Evolutionary conservation across 2,329 filamentous ascomycete species (phyloP).

Genomic region (Cladosporium colombiae): DNA sequence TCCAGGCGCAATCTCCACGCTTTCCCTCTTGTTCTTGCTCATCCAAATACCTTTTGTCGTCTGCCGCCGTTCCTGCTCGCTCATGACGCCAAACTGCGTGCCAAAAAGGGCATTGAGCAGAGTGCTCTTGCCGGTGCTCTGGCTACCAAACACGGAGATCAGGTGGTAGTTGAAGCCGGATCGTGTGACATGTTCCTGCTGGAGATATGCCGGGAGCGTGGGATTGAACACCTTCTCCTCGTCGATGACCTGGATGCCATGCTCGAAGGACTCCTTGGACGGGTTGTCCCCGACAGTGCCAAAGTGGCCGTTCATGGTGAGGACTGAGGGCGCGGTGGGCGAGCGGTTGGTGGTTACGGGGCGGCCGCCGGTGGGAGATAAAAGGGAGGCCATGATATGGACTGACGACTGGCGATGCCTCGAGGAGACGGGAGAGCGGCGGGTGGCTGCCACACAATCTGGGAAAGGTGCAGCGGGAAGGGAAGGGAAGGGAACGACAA

Average conservation of each 20-base stretch:
- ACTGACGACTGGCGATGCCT: background rate
- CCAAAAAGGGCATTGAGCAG: slow-evolving; percentile 94
- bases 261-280: slow-evolving; percentile 72
- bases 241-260: slow-evolving; percentile 96
- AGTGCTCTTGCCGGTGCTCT: slow-evolving; percentile 98
- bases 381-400: slow-evolving; percentile 18
- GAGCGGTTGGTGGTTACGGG: slow-evolving; percentile 25
- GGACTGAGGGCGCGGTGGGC: slow-evolving; percentile 37
- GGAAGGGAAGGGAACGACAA: background rate
- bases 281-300: slow-evolving; percentile 67
- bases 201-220: slow-evolving; percentile 77
- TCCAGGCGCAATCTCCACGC: slow-evolving; percentile 48
- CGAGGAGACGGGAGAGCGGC: slow-evolving; percentile 4
- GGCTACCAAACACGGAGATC: slow-evolving; percentile 97
- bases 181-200: slow-evolving; percentile 74
- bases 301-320: slow-evolving; percentile 77
- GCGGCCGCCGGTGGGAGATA: slow-evolving; percentile 17
- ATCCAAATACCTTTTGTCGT: slow-evolving; percentile 99
- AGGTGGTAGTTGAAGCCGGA: slow-evolving; percentile 99
- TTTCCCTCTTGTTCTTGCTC: slow-evolving; percentile 83
- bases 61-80: slow-evolving; percentile 87
- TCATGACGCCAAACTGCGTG: slow-evolving; percentile 97
- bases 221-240: slow-evolving; percentile 97
- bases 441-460: slow-evolving; percentile 7
- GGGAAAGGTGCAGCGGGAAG: slow-evolving; percentile 2